Conservation (phyloP, 805 yeast species). For the Metschnikowia chrysomelidarum region DNA sequence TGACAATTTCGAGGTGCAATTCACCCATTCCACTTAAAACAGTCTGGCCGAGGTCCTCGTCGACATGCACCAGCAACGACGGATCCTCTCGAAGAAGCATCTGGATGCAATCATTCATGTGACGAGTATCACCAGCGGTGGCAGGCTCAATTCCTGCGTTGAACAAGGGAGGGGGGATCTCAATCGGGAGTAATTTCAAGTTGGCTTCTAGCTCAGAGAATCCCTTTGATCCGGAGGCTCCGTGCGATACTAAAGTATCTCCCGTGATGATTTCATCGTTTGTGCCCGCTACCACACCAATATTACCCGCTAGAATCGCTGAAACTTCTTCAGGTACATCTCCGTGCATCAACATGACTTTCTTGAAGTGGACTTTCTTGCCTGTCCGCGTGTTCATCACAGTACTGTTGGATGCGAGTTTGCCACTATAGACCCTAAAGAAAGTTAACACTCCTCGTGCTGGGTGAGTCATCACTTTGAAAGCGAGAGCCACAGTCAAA, state of each 20-base stretch:
- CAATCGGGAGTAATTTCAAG: conserved; percentile 68
- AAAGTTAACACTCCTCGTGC: conserved; percentile 80
- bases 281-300: conserved; percentile 83
- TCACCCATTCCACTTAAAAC: conserved; percentile 97
- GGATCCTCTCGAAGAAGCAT: conserved; percentile 86
- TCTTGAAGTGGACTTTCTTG: conserved; percentile 61
- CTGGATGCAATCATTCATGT: conserved; percentile 67
- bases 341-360: conserved; percentile 82
- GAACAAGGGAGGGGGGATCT: conserved; percentile 90
- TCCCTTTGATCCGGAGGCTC: conserved; percentile 38
- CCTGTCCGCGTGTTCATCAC: conserved; percentile 71
- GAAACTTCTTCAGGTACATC: conserved; percentile 74
- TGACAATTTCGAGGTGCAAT: conserved; percentile 85
- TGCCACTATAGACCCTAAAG: conserved; percentile 86
- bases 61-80: conserved; percentile 64
- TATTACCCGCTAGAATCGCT: conserved; percentile 69
- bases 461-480: conserved; percentile 86
- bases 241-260: conserved; percentile 76
- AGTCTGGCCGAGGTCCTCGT: conserved; percentile 88
- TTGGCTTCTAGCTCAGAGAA: conserved; percentile 42
- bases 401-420: conserved; percentile 56
- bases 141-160: conserved; percentile 80
- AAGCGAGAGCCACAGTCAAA: conserved; percentile 77
- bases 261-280: conserved; percentile 78
- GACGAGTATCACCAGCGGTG: conserved; percentile 75